Percentiles rank a stretch among this genome's conserved stretches.
These are phyloP conservation scores for Backusella luteola DNA, from an alignment of 192 early-diverging fungal species.

Conservation along the genomic window DNA sequence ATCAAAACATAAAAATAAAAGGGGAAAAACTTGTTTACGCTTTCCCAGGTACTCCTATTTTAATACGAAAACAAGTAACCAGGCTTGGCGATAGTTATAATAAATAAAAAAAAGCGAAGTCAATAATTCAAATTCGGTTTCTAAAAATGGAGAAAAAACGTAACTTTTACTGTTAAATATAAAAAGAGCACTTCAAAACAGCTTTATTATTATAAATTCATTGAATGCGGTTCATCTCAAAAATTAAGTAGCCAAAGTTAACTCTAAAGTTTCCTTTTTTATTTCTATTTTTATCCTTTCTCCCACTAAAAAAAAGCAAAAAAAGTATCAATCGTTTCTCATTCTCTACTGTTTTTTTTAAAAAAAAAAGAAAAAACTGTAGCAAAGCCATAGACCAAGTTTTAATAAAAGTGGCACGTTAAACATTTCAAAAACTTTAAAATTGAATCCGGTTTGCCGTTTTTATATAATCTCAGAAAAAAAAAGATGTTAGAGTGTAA, in stretches of 20 bases:
- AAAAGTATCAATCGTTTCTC: too few relatives aligned
- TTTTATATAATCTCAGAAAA: neutral
- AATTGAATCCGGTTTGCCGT: neutral
- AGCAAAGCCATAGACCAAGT: neutral
- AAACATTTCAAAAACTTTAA: neutral
- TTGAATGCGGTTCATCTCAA: neutral
- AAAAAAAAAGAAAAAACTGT: neutral
- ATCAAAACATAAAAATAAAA: slow-evolving; percentile 1
- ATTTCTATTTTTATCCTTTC: neutral
- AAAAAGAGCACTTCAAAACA: neutral
- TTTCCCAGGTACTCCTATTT: neutral
- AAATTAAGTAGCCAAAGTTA: neutral
- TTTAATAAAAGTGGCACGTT: neutral
- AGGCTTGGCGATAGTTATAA: neutral
- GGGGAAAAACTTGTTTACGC: slow-evolving; percentile 1
- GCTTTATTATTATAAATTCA: neutral
- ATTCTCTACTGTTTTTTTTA: neutral
- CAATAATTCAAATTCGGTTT: neutral
- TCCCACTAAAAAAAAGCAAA: neutral
- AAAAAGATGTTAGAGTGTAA: neutral
- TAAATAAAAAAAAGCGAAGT: neutral
- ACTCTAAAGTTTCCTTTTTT: neutral
- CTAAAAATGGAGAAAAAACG: neutral
- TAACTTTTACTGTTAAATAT: neutral
- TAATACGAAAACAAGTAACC: neutral